Conservation (phyloP, 2,329 filamentous ascomycete genomes). For the Alternaria triticimaculans region DNA sequence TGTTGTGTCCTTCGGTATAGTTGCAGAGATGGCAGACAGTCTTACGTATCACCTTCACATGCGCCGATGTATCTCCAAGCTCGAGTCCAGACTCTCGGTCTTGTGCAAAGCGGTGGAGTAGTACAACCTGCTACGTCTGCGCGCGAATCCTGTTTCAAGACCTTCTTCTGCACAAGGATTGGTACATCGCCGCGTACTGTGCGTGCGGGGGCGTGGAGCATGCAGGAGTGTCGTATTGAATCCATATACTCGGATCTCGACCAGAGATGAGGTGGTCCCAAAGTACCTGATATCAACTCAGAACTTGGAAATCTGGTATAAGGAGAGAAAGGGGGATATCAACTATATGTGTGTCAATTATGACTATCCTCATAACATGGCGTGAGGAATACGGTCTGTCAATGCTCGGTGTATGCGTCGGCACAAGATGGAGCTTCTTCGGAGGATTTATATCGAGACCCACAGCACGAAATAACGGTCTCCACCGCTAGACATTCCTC, state of each 20-base stretch:
- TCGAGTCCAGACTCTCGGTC: not conserved
- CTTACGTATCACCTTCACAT: not conserved
- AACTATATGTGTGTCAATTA: not conserved
- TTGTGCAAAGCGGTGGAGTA: not conserved
- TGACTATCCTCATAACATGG: not conserved
- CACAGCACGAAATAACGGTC: not conserved
- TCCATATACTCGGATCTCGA: not conserved
- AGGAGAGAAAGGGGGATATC: not conserved
- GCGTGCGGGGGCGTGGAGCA: not conserved
- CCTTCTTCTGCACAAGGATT: not conserved
- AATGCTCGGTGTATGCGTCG: not conserved
- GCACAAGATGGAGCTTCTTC: not conserved
- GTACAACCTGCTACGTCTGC: not conserved
- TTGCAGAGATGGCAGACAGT: not conserved
- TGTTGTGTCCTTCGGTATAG: not conserved
- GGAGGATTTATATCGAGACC: not conserved
- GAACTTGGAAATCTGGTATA: not conserved
- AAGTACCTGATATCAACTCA: not conserved
- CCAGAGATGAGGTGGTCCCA: not conserved
- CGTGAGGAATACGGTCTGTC: not conserved
- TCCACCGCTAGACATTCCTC: constrained; percentile 1
- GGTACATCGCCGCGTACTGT: not conserved
- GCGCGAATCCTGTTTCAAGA: not conserved
- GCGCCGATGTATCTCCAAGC: not conserved
- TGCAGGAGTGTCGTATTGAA: not conserved